These are phyloP conservation scores for Periconia digitata DNA, from an alignment of 2,329 filamentous ascomycete genomes.

Conservation along the genomic window DNA sequence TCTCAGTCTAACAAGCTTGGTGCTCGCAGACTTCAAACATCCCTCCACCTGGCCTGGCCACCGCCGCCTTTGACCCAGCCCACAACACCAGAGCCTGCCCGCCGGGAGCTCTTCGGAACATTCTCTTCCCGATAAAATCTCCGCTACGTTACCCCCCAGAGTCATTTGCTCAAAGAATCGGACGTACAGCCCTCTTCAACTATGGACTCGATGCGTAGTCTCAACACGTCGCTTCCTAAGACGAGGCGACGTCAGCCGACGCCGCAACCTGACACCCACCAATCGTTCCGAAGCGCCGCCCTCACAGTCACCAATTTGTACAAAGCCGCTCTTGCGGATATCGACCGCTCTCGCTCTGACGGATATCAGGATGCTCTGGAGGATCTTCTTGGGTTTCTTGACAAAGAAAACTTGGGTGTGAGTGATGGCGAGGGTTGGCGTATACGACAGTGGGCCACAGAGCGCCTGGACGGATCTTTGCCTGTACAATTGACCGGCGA, in stretches of 20 bases:
- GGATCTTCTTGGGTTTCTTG: constrained; percentile 82
- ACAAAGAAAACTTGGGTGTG: constrained; percentile 77
- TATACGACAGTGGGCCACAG: constrained; percentile 67
- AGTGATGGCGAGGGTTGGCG: constrained; percentile 75
- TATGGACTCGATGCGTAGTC: constrained; percentile 47
- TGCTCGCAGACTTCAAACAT: background rate
- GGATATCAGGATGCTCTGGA: constrained; percentile 95
- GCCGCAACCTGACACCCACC: constrained; percentile 62
- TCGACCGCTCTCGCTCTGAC: constrained; percentile 72
- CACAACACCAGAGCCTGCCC: background rate
- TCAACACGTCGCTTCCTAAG: constrained; percentile 44
- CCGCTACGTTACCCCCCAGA: background rate
- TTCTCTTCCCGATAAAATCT: background rate
- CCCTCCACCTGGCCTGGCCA: background rate
- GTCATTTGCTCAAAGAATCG: background rate
- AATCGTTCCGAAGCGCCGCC: constrained; percentile 89
- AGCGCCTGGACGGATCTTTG: constrained; percentile 67
- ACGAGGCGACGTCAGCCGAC: constrained; percentile 29
- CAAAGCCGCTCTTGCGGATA: constrained; percentile 80
- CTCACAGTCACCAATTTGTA: constrained; percentile 95
- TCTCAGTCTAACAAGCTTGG: background rate
- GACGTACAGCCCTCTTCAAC: background rate
- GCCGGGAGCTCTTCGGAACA: background rate
- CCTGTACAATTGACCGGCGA: constrained; percentile 58
- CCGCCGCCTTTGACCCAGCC: background rate